Evolutionary conservation across 768 basidiomycete species (phyloP), one percentile per base, ranked within the genome.

Genomic region (Punctularia strigosozonata): DNA sequence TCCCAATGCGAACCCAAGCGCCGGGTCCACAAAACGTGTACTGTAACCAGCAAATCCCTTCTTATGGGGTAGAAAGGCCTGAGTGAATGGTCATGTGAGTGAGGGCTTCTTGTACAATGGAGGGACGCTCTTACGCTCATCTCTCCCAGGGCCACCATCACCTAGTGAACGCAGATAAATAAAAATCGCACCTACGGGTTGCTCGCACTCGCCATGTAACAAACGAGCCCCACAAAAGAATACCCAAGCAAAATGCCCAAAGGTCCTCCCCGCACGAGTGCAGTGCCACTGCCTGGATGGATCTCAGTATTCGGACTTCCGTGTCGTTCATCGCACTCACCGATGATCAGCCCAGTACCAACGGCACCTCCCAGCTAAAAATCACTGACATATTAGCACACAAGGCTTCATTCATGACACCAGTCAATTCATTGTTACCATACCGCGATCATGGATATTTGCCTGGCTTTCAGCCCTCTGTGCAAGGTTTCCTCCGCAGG

Each of bases 1-100:
- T 35, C 77, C 78, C 14, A 79, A 55, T 13, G 73, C 77, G 52
- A 81, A 80, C 26, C 75, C 77, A 32, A 79, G 64, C 17, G 77
- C 76, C 37, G 78, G 77, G 52, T 80, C 78, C 17, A 73, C 71
- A 47, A 77, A 77, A 35, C 78, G 71, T 2, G 75, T 71, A 0
- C 76, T 75, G 48, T 77, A 77, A 2, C 75, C 75, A 38, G 56
- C 47, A 44, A 61, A 66, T 13, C 73, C 76, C n/a, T n/a, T n/a
- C n/a, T n/a, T n/a, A n/a, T n/a, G n/a, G n/a, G n/a, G n/a, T n/a
- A n/a, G n/a, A n/a, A n/a, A n/a, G n/a, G n/a, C n/a, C n/a, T n/a
- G n/a, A n/a, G n/a, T n/a, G n/a, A n/a, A n/a, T n/a, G n/a, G n/a
- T n/a, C n/a, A n/a, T n/a, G n/a, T n/a, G n/a, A n/a, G n/a, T n/a